These are phyloP conservation scores for Eleusine coracana DNA, from an alignment of 176 grass and related monocot species.

Conservation along the genomic window DNA sequence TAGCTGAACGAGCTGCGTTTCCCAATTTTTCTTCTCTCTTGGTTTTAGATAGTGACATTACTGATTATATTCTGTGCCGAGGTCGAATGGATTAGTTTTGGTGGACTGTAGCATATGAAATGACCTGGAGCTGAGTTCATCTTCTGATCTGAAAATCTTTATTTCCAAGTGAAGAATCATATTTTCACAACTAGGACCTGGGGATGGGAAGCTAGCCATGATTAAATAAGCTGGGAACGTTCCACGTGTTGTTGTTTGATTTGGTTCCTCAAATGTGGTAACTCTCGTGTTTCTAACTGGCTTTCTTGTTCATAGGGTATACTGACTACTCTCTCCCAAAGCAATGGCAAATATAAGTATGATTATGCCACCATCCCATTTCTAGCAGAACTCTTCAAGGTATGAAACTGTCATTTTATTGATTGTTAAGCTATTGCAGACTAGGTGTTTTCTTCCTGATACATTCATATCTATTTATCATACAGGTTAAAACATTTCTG, in stretches of 20 bases:
- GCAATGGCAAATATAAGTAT: slow-evolving; percentile 80
- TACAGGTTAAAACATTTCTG: background rate
- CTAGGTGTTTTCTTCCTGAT: background rate
- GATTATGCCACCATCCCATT: slow-evolving; percentile 94
- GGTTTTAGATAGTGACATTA: background rate
- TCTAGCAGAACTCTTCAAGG: slow-evolving; percentile 93
- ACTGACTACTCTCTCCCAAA: slow-evolving; percentile 94
- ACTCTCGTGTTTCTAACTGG: slow-evolving; percentile 20
- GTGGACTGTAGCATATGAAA: background rate
- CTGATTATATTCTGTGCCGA: background rate
- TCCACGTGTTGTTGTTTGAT: slow-evolving; percentile 35
- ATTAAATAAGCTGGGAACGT: slow-evolving; percentile 18
- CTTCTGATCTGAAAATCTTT: background rate
- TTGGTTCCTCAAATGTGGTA: background rate
- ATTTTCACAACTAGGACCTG: background rate
- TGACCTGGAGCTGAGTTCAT: background rate
- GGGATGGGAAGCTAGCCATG: background rate
- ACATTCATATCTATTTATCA: background rate
- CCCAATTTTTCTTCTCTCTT: background rate
- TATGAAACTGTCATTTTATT: slow-evolving; percentile 30
- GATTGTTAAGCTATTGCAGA: slow-evolving; percentile 3
- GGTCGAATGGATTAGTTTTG: background rate
- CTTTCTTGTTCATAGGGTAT: slow-evolving; percentile 67
- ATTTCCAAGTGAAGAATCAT: background rate
- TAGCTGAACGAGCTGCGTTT: background rate